A percentile compares a stretch with the other conserved stretches of the same genome.
These are phyloP conservation scores for Spathaspora sp. DNA, from an alignment of 1,139 yeast species.

Conservation along the genomic window DNA sequence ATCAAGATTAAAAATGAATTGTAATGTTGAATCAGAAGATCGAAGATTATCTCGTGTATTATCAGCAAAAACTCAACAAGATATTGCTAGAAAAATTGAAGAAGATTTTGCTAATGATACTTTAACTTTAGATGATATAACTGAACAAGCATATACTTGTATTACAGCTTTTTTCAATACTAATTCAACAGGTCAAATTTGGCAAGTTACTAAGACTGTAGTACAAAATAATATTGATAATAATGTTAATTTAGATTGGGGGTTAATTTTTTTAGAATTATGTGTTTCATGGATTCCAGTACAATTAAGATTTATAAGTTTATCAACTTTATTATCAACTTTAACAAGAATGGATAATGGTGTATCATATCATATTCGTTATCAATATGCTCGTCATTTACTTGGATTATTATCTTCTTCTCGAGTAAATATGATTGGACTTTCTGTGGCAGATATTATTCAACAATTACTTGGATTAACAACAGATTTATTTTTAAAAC, in stretches of 20 bases:
- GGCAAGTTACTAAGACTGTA: constrained; percentile 46
- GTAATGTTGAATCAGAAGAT: constrained; percentile 26
- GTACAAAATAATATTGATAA: constrained; percentile 33
- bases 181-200: constrained; percentile 47
- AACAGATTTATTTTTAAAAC: constrained; percentile 39
- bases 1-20: constrained; percentile 22
- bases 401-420: constrained; percentile 66
- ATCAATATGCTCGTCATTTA: constrained; percentile 52
- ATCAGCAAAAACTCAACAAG: constrained; percentile 23
- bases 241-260: constrained; percentile 43
- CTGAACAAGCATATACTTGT: constrained; percentile 42
- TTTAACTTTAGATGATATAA: constrained; percentile 25
- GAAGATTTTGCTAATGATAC: constrained; percentile 33
- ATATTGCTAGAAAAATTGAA: constrained; percentile 17
- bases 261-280: constrained; percentile 56
- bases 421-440: constrained; percentile 81
- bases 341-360: constrained; percentile 25
- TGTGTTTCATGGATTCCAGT: constrained; percentile 85
- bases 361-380: constrained; percentile 36
- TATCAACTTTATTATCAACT: constrained; percentile 42
- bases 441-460: constrained; percentile 82
- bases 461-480: constrained; percentile 65
- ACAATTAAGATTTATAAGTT: constrained; percentile 74
- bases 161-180: constrained; percentile 52
- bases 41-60: constrained; percentile 26